Evolutionary conservation across 2,329 filamentous ascomycete genomes (phyloP), one percentile per base, ranked within the genome.

Genomic region (Thielaviopsis ethacetica): DNA sequence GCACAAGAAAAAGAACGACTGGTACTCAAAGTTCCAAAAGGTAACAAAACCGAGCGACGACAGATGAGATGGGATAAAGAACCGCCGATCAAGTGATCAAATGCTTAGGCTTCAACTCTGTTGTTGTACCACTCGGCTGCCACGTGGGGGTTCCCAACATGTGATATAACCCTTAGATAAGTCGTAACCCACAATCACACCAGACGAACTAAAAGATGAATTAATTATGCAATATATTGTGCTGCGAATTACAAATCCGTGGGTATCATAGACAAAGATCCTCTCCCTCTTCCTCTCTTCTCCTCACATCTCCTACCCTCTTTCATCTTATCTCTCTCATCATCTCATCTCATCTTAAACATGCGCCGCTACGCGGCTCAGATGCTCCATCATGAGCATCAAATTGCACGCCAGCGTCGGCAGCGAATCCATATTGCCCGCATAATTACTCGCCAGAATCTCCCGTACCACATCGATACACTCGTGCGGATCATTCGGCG

Each of bases 331-430:
- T 41, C 38, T 3, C 38, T n/a, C 38, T n/a, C 13, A 44, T n/a
- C 30, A 2, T 12, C 30, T 9, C 30, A n/a, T 41, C 34, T 12
- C 3, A 3, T 17, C 34, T n/a, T 61, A 54, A n/a, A 61, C 57
- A 30, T 57, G 57, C 10, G 77, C 75, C 3, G 77, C 77, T 63
- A 74, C 73, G 3, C 47, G 41, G 12, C 78, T 77, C 57, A 86
- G 67, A 62, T 83, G 81, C 62, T 76, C 76, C 64, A 88, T 77
- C 63, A 88, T 69, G 53, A 81, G 75, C 53, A 82, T 77, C 54
- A 88, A 67, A 62, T 86, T 87, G 64, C 85, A 83, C 1, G 86
- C 82, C 52, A 88, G 74, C 0, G 83, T 78, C 13, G 84, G 80
- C 61, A 75, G 64, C 7, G 69, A 67, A 30, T 75, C 74, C 30